Percentiles rank a stretch among this genome's conserved stretches.
phyloP scores from a whole-genome alignment of 768 basidiomycete species.

The Zangia roseola region DNA sequence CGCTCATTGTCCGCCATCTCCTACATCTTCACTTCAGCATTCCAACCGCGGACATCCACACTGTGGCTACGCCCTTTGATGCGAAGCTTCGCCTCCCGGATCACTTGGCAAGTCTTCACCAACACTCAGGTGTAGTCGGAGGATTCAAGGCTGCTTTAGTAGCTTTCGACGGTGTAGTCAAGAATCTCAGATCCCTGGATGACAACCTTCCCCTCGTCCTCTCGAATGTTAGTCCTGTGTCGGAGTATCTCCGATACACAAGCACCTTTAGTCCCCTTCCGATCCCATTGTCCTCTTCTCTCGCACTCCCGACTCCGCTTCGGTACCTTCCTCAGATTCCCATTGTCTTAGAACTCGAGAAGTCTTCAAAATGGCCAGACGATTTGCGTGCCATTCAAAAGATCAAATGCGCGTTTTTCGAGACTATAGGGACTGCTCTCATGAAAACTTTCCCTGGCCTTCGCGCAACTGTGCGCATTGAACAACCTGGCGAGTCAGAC shows the following conservation, averaged over 20 bases:
- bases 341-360: conserved; percentile 85
- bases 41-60: conserved; percentile 44
- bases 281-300: conserved; percentile 50
- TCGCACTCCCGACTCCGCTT: conserved; percentile 55
- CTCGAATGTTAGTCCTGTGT: conserved; percentile 70
- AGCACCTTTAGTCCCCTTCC: conserved; percentile 81
- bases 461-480: conserved; percentile 57
- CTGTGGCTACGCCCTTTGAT: conserved; percentile 62
- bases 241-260: conserved; percentile 79
- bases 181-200: conserved; percentile 70
- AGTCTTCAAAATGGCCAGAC: conserved; percentile 92
- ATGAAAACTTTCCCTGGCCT: conserved; percentile 51
- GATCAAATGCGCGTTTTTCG: conserved; percentile 90
- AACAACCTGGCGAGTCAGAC: conserved; percentile 48
- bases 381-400: conserved; percentile 91
- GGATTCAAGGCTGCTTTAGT: conserved; percentile 73
- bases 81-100: conserved; percentile 57
- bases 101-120: conserved; percentile 42
- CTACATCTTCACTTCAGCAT: conserved; percentile 78
- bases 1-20: conserved; percentile 70
- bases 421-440: conserved; percentile 68
- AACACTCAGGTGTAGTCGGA: conserved; percentile 34
- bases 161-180: conserved; percentile 80
- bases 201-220: conserved; percentile 74
- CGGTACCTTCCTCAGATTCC: conserved; percentile 70